phyloP scores from a whole-genome alignment of 768 basidiomycete genomes.

The Russula dissimulans region DNA sequence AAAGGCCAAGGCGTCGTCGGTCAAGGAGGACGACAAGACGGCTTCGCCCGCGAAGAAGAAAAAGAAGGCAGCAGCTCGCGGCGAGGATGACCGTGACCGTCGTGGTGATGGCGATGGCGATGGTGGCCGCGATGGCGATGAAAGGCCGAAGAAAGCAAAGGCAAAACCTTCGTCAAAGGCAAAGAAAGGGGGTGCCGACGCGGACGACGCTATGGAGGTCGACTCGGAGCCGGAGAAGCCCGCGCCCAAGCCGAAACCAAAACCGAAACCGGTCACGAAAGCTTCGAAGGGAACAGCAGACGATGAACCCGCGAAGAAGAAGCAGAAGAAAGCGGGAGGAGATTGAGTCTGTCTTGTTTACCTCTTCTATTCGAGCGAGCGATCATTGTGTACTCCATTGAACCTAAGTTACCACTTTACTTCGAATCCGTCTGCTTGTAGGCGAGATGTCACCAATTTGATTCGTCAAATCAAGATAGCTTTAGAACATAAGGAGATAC shows the following conservation, averaged over 20 bases:
- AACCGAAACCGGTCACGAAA: conserved; percentile 38
- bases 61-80: conserved; percentile 26
- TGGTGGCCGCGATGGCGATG: conserved; percentile 24
- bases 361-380: not conserved
- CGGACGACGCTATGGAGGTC: conserved; percentile 33
- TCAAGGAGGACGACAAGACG: conserved; percentile 30
- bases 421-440: not conserved
- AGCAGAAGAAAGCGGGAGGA: conserved; percentile 45
- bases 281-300: conserved; percentile 29
- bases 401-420: too few relatives aligned
- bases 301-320: conserved; percentile 63
- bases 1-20: conserved; percentile 35
- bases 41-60: conserved; percentile 23
- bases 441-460: not conserved
- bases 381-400: too few relatives aligned
- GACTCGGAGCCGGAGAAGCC: conserved; percentile 25
- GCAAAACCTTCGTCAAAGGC: conserved; percentile 43
- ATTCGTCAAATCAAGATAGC: not conserved
- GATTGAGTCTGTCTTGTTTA: conserved; percentile 24
- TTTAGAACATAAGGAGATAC: conserved; percentile 2
- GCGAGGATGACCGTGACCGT: too few relatives aligned
- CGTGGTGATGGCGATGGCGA: conserved; percentile 13
- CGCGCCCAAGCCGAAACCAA: conserved; percentile 26
- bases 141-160: conserved; percentile 32
- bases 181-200: conserved; percentile 30